Conservation (phyloP, 1,284 basidiomycete genomes). For the Thelephora terrestris region DNA sequence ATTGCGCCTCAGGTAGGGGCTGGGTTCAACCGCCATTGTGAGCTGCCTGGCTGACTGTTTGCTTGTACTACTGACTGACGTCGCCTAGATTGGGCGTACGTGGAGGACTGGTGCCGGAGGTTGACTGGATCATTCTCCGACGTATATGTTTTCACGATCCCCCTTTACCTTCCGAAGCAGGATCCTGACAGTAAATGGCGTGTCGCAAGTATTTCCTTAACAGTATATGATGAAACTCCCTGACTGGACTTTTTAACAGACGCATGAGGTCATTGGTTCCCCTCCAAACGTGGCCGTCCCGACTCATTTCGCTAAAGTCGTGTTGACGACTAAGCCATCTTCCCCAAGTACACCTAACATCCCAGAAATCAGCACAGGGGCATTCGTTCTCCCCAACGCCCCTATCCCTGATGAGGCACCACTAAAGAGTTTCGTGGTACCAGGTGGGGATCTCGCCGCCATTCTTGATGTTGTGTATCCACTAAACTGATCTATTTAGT, state of each 20-base stretch:
- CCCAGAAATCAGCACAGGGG: slow-evolving; percentile 75
- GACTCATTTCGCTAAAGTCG: slow-evolving; percentile 97
- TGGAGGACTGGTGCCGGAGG: slow-evolving; percentile 92
- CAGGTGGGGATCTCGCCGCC: slow-evolving; percentile 44
- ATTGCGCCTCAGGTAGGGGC: slow-evolving; percentile 98
- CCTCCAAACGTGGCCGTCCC: slow-evolving; percentile 89
- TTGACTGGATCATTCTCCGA: slow-evolving; percentile 83
- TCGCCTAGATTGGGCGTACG: slow-evolving; percentile 82
- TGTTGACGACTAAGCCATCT: slow-evolving; percentile 69
- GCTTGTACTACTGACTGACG: not conserved
- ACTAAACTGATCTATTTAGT: slow-evolving; percentile 32
- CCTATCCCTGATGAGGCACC: slow-evolving; percentile 79
- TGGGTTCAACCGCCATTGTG: slow-evolving; percentile 96
- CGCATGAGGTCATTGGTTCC: slow-evolving; percentile 88
- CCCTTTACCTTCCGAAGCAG: slow-evolving; percentile 87
- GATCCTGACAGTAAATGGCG: slow-evolving; percentile 89
- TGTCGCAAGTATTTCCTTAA: slow-evolving; percentile 51
- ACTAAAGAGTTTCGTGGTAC: slow-evolving; percentile 71
- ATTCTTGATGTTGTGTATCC: not conserved
- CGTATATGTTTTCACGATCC: slow-evolving; percentile 96
- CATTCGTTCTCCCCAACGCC: slow-evolving; percentile 92
- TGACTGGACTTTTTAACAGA: slow-evolving; percentile 31
- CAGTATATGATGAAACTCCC: not conserved
- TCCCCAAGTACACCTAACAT: slow-evolving; percentile 64
- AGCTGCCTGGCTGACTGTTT: slow-evolving; percentile 15